Evolutionary conservation across 2,329 filamentous ascomycete genomes (phyloP), one percentile per base, ranked within the genome.

Genomic region (Herpotrichia juniperi): DNA sequence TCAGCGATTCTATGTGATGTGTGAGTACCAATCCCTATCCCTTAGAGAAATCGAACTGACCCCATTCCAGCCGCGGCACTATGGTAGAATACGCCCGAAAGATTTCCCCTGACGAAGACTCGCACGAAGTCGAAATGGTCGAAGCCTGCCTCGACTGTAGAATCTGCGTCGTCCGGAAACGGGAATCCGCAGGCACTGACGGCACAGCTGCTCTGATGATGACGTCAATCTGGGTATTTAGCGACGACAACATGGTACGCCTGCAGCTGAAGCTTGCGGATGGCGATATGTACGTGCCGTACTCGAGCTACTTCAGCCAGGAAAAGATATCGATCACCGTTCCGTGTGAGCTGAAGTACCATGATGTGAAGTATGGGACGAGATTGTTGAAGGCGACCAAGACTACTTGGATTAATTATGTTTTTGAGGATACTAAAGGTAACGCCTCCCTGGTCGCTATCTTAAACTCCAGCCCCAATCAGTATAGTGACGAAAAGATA

Each of bases 351-450:
- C 67, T 80, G 11, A 69, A 67, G 17, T 78, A 76, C 47, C 76
- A 79, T 48, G 66, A 69, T 10, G 57, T 69, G 4, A 53, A 57
- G 5, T 76, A 71, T 58, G 76, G 72, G 0, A 66, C 64, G 3
- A 56, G 66, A 25, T 56, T 72, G 0, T 44, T 67, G n/a, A 70
- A 65, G 28, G 64, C 69, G 14, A 67, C 68, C 16, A 73, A 71
- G 35, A 78, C 76, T 1, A 74, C 64, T 10, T 79, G 77, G 77
- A 68, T 78, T 17, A 79, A 78, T 46, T 79, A 78, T 48, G 61
- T 77, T 24, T 77, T 80, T 44, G 67, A 69, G 11, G 61, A 66
- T 16, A 53, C 54, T 9, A 59, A 63, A 34, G 61, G 70, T 71
- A 55, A n/a, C 42, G 61, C 35, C 14, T 39, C 1, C 11, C 24